Evolutionary conservation across 306 rosid genomes (phyloP), one percentile per base, ranked within the genome.

Genomic region (Malus asiatica): DNA sequence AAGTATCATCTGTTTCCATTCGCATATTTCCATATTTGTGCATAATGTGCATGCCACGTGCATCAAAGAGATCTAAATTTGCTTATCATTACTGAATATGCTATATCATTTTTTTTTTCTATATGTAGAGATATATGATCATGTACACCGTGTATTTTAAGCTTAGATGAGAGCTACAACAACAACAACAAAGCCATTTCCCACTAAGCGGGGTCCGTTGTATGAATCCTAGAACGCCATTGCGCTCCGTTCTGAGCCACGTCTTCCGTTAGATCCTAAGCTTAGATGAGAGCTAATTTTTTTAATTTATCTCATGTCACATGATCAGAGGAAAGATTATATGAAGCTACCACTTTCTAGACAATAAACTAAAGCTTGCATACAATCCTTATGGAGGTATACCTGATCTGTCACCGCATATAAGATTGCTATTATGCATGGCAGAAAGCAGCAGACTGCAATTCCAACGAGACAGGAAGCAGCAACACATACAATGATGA

Each of bases 401-500:
- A 92, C 97, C 97, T 89, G 94, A 83, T 88, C 93, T 1, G 92
- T 64, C 66, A 90, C 85, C 0, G 79, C 93, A 44, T 83, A 88
- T 70, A 90, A 82, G 77, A 95, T 75, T 44, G 96, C 93, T 77
- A 95, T 85, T 77, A 95, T 92, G 91, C 97, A 92, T 8, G 98
- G 98, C 6, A 95, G 87, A 79, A 90, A 95, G 81, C 97, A 95
- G 87, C 98, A 95, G 82, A 95, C 91, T 29, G 98, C 97, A 68
- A 92, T 89, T 60, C 97, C 96, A 76, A 92, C 86, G 51, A 95
- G 90, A 68, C 97, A 92, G 3, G 97, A 91, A 69, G 84, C 88
- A 46, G 91, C 89, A 42, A 88, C 79, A 64, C 97, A 92, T 64
- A 95, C 68, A 59, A 95, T 58, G 58, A 95, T 88, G 80, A 90